These are phyloP conservation scores for Cryptosporidium meleagridis DNA, from an alignment of 169 alveolate species.

Conservation along the genomic window DNA sequence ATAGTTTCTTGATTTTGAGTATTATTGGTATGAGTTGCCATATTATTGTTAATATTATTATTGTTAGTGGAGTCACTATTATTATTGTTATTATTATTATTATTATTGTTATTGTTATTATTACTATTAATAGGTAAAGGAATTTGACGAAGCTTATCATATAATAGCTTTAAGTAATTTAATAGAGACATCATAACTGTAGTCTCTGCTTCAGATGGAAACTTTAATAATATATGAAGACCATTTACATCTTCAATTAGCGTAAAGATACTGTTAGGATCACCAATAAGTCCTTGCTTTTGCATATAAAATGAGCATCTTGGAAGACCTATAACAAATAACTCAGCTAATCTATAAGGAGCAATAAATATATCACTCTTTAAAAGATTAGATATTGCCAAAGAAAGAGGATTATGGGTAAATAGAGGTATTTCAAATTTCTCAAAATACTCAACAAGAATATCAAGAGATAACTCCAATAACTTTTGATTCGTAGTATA, in stretches of 20 bases:
- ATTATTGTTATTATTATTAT: too few species aligned
- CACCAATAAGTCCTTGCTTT: slow-evolving; percentile 45
- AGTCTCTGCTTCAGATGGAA: slow-evolving; percentile 65
- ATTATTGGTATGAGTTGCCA: not conserved
- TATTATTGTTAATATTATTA: too few species aligned
- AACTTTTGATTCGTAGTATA: slow-evolving; percentile 2
- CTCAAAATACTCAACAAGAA: slow-evolving; percentile 63
- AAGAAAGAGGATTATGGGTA: slow-evolving; percentile 38
- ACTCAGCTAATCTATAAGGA: slow-evolving; percentile 71
- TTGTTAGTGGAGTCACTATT: too few species aligned
- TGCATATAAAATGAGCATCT: slow-evolving; percentile 71
- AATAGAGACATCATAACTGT: slow-evolving; percentile 38
- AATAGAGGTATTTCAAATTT: slow-evolving; percentile 57
- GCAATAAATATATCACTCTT: slow-evolving; percentile 39
- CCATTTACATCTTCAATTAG: slow-evolving; percentile 30
- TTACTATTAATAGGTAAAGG: slow-evolving; percentile 20
- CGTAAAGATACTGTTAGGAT: slow-evolving; percentile 28
- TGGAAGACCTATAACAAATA: slow-evolving; percentile 73
- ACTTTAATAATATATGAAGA: slow-evolving; percentile 15
- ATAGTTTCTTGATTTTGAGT: not conserved
- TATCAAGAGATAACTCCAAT: slow-evolving; percentile 34
- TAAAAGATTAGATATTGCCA: slow-evolving; percentile 9
- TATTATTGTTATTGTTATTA: too few species aligned
- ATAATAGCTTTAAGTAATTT: slow-evolving; percentile 37
- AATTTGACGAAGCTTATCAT: slow-evolving; percentile 60